A percentile compares a stretch with the other conserved stretches of the same genome.
phyloP scores from a whole-genome alignment of 1,284 basidiomycete genomes.

The Salmacisia buchloeana region DNA sequence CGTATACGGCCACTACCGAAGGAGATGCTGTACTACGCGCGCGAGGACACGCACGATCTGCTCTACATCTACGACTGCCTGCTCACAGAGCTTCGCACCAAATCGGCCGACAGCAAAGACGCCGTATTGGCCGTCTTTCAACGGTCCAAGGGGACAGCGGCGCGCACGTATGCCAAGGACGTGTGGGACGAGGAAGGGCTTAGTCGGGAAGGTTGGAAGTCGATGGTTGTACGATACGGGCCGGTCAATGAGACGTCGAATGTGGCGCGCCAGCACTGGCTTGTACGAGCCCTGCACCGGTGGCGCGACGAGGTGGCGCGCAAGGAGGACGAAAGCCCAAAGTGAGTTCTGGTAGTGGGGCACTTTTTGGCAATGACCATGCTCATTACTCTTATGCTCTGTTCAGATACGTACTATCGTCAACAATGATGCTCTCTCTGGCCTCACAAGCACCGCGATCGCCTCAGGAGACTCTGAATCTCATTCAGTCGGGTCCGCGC shows the following conservation, averaged over 20 bases:
- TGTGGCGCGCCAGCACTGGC: slow-evolving; percentile 51
- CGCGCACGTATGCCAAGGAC: slow-evolving; percentile 45
- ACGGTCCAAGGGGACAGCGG: slow-evolving; percentile 36
- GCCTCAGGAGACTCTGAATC: slow-evolving; percentile 22
- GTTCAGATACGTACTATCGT: slow-evolving; percentile 29
- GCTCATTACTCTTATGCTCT: background rate
- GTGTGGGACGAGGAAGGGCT: slow-evolving; percentile 43
- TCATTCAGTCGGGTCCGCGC: slow-evolving; percentile 23
- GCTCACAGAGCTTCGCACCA: slow-evolving; percentile 68
- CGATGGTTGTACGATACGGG: slow-evolving; percentile 34
- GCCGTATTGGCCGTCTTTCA: slow-evolving; percentile 41
- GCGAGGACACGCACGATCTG: slow-evolving; percentile 91
- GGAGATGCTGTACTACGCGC: slow-evolving; percentile 86
- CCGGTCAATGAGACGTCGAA: slow-evolving; percentile 20
- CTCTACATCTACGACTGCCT: slow-evolving; percentile 87
- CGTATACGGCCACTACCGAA: slow-evolving; percentile 78
- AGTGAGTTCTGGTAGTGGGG: slow-evolving; percentile 30
- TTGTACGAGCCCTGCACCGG: slow-evolving; percentile 70
- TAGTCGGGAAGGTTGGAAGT: slow-evolving; percentile 40
- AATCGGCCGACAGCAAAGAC: slow-evolving; percentile 48
- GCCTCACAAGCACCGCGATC: slow-evolving; percentile 35
- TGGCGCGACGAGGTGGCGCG: slow-evolving; percentile 81
- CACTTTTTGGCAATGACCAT: slow-evolving; percentile 22
- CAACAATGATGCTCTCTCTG: slow-evolving; percentile 30
- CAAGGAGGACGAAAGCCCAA: slow-evolving; percentile 78